These are phyloP conservation scores for Chaetomium sp. DNA, from an alignment of 2,329 filamentous ascomycete species.

Conservation along the genomic window DNA sequence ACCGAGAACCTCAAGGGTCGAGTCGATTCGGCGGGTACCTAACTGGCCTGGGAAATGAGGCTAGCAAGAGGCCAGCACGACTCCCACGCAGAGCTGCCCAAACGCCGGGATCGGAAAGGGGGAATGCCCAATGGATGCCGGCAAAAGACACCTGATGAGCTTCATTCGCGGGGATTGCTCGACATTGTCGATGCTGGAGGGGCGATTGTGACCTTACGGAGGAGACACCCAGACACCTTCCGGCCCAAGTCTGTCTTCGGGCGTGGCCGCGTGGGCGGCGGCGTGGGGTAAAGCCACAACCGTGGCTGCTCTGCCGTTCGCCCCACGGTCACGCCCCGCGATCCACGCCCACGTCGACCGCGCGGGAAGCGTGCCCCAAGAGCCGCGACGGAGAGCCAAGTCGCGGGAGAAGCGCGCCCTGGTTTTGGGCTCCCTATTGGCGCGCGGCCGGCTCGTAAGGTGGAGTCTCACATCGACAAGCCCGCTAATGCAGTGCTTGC, in stretches of 20 bases:
- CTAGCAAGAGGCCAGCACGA: constrained; percentile 3
- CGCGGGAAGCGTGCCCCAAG: constrained; percentile 27
- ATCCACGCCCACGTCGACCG: constrained; percentile 21
- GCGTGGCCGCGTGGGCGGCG: no score
- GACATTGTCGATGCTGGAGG: constrained; percentile 1
- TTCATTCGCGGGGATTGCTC: constrained; percentile 13
- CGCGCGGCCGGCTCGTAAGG: constrained; percentile 19
- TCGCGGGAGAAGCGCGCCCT: constrained; percentile 26
- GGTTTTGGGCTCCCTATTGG: constrained; percentile 25
- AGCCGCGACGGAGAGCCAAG: constrained; percentile 26
- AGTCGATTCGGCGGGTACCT: neutral
- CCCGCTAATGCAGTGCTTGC: constrained; percentile 26
- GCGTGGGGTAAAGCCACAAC: constrained; percentile 24
- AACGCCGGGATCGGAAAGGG: constrained; percentile 6
- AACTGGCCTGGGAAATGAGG: neutral
- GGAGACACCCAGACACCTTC: neutral
- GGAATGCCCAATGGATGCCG: constrained; percentile 24
- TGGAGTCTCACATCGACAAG: constrained; percentile 21
- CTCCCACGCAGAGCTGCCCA: constrained; percentile 18
- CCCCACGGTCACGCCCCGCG: constrained; percentile 13
- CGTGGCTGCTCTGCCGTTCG: constrained; percentile 23
- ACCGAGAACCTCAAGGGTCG: no score
- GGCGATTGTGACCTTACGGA: neutral
- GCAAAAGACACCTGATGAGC: neutral
- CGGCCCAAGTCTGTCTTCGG: neutral